Evolutionary conservation across 768 basidiomycete species (phyloP).

Genomic region (Kwoniella sp.): DNA sequence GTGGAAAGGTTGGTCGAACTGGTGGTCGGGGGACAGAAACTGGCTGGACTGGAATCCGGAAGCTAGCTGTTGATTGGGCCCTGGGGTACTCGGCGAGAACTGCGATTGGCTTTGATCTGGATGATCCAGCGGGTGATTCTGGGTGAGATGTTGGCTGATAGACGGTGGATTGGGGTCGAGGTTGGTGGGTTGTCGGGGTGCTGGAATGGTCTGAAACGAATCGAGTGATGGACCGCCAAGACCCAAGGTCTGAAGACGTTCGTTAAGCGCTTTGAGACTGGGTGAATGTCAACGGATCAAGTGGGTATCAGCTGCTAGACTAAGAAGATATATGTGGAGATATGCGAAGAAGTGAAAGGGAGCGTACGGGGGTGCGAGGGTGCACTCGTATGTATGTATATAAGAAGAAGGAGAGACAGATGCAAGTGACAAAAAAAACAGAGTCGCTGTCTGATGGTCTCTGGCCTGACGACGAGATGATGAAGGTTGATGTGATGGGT

Average conservation of each 20-base stretch:
- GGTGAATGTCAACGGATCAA: not conserved
- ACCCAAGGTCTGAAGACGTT: conserved; percentile 26
- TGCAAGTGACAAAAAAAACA: not conserved
- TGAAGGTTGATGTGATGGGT: conserved; percentile 4
- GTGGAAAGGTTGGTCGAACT: conserved; percentile 9
- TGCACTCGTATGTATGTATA: conserved; percentile 11
- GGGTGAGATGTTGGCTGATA: conserved; percentile 1
- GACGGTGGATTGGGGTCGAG: conserved; percentile 3
- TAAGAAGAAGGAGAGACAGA: not conserved
- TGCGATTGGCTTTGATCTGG: not conserved
- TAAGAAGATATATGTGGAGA: not conserved
- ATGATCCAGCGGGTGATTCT: not conserved
- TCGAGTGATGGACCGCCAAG: conserved; percentile 21
- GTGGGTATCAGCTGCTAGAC: not conserved
- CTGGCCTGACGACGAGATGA: not conserved
- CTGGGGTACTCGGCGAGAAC: not conserved
- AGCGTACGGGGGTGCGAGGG: not conserved
- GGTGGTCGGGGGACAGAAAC: conserved; percentile 9
- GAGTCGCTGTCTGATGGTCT: not conserved
- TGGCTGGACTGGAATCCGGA: conserved; percentile 17
- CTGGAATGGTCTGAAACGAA: conserved; percentile 4
- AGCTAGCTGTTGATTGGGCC: conserved; percentile 8
- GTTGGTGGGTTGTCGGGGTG: conserved; percentile 15
- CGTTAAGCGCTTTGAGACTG: conserved; percentile 28
- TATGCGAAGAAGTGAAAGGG: not conserved